Base-by-base conservation (phyloP, 306 rosid species). In the barrel medic (Medicago truncatula) region DNA sequence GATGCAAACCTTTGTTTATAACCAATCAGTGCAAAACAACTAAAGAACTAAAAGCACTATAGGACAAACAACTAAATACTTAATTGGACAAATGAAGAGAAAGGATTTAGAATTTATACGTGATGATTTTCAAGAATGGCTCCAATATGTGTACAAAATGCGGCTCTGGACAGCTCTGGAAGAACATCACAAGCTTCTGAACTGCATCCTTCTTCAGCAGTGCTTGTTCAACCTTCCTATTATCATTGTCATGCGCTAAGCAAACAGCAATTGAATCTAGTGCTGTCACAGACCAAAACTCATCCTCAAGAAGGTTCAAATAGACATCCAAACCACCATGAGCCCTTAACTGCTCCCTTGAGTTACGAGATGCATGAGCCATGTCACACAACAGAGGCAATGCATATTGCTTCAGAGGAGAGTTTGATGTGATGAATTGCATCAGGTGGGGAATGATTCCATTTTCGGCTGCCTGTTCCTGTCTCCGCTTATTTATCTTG, bases 361-460 rank as follows among this genome's bases (percentile, higher is more conserved):
- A 96, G 83, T 96, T 96, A 58, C 99, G 92, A 75, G 99, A 96
- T 63, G 99, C 99, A 85, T 96, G 99, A 61, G 99, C 99, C 98
- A 96, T 96, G 85, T 96, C 98, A 80, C 99, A 96, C 49, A 96
- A 85, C 56, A 96, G 83, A 82, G 99, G 99, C 82, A 96, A 85
- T 12, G 99, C 99, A 81, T 86, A 77, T 78, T 86, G 93, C 82
- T 88, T 92, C 86, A 96, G 83, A 44, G 91, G 98, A 84, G 99
- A 96, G 82, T 92, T 87, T 20, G 91, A 96, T 70, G 92, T 94
- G 66, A 96, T 89, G 80, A 92, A 90, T 73, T 77, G 97, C 99
- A 96, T 92, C 53, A 96, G 85, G 76, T 96, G 99, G 75, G 99
- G 99, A 84, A 96, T 96, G 65, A 96, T 92, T 87, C 99, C 99